Evolutionary conservation across 1,139 yeast genomes (phyloP).

Genomic region (Lodderomyces theae): DNA sequence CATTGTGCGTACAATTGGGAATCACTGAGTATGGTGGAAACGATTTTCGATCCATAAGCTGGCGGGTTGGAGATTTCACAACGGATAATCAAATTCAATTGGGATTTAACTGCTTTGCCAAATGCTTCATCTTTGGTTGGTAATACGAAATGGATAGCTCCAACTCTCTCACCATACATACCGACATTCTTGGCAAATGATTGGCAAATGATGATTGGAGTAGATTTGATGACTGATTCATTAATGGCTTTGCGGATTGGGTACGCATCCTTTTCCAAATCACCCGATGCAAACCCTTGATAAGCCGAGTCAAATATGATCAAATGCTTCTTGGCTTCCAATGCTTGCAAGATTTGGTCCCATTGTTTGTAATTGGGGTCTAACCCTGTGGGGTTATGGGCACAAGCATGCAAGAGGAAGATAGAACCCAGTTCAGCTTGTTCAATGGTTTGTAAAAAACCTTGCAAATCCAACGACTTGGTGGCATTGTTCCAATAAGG

Average conservation of each 20-base stretch:
- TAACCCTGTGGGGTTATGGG: slow-evolving; percentile 52
- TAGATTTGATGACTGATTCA: slow-evolving; percentile 27
- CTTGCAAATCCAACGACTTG: slow-evolving; percentile 64
- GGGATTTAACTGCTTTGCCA: slow-evolving; percentile 61
- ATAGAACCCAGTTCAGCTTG: slow-evolving; percentile 76
- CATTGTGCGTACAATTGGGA: slow-evolving; percentile 71
- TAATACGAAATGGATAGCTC: slow-evolving; percentile 77
- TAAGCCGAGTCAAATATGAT: slow-evolving; percentile 48
- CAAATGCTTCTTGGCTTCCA: slow-evolving; percentile 37
- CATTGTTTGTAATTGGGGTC: slow-evolving; percentile 48
- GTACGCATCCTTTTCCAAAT: slow-evolving; percentile 77
- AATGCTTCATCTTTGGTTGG: slow-evolving; percentile 32
- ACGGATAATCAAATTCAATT: slow-evolving; percentile 73
- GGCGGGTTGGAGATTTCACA: slow-evolving; percentile 94
- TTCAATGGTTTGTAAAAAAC: slow-evolving; percentile 64
- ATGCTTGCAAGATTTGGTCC: slow-evolving; percentile 39
- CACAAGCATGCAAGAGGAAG: slow-evolving; percentile 54
- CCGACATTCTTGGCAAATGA: slow-evolving; percentile 98
- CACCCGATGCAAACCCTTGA: slow-evolving; percentile 59
- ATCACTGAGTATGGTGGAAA: slow-evolving; percentile 68
- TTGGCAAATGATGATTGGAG: slow-evolving; percentile 76
- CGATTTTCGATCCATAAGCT: slow-evolving; percentile 93
- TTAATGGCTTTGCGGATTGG: slow-evolving; percentile 82
- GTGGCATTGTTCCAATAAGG: slow-evolving; percentile 72
- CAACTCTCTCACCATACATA: slow-evolving; percentile 97